Percentiles rank a stretch among this genome's conserved stretches.
phyloP scores from a whole-genome alignment of 2,329 filamentous ascomycete species.

The Zymoseptoria passerinii region DNA sequence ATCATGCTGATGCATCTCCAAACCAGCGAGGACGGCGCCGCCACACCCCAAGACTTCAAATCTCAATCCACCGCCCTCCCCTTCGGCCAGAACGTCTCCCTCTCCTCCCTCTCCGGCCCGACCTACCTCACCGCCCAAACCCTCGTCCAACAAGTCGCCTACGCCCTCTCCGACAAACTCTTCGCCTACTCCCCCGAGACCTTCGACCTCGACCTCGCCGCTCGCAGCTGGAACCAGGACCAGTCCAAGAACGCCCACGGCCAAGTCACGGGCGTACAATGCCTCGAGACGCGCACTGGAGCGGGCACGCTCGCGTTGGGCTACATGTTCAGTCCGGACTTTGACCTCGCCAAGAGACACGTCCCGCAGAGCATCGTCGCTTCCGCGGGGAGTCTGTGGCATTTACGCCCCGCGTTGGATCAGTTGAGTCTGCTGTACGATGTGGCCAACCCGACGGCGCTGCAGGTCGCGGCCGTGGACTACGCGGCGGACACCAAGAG shows the following conservation, averaged over 20 bases:
- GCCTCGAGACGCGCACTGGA: conserved; percentile 79
- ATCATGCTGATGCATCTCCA: conserved; percentile 32
- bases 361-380: conserved; percentile 87
- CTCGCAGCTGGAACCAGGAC: conserved; percentile 64
- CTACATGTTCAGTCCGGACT: conserved; percentile 97
- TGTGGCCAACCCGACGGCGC: conserved; percentile 85
- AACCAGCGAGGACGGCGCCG: conserved; percentile 24
- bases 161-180: conserved; percentile 90
- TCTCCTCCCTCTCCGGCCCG: conserved; percentile 64
- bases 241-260: conserved; percentile 73
- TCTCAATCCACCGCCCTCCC: conserved; percentile 42
- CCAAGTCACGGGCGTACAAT: conserved; percentile 66
- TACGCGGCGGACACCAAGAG: conserved; percentile 56
- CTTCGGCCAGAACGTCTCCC: conserved; percentile 44
- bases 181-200: conserved; percentile 94
- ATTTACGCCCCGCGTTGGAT: conserved; percentile 75
- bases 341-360: conserved; percentile 81
- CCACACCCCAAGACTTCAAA: conserved; percentile 3
- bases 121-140: conserved; percentile 91
- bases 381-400: conserved; percentile 70
- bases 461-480: conserved; percentile 85
- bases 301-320: conserved; percentile 87
- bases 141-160: conserved; percentile 91
- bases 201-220: conserved; percentile 80
- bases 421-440: conserved; percentile 87